Evolutionary conservation across 306 rosid genomes (phyloP).

Genomic region (Prunus mira): DNA sequence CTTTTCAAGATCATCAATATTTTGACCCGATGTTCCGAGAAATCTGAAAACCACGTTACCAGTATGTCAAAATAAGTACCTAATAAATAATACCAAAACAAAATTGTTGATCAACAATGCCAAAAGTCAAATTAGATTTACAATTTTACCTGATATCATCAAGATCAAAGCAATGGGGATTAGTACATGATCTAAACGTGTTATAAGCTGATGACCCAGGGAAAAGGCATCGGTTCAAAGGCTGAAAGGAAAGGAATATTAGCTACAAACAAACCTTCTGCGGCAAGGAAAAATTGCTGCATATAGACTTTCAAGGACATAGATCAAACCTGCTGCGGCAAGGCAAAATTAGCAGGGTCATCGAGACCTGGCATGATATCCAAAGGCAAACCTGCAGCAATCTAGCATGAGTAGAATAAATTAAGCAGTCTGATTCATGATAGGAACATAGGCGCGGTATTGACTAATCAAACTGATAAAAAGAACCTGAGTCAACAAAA

Average conservation of each 20-base stretch:
- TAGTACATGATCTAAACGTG: constrained; percentile 89
- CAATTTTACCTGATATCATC: constrained; percentile 63
- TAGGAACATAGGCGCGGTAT: not conserved
- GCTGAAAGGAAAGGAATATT: constrained; percentile 51
- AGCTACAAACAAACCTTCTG: constrained; percentile 32
- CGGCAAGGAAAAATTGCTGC: not conserved
- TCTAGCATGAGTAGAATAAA: constrained; percentile 41
- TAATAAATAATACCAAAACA: constrained; percentile 16
- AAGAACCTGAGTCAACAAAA: constrained; percentile 81
- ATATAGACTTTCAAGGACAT: constrained; percentile 20
- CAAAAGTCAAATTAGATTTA: constrained; percentile 4
- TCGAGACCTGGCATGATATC: constrained; percentile 95
- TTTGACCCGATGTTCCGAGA: constrained; percentile 95
- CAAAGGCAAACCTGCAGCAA: constrained; percentile 72
- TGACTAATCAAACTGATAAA: constrained; percentile 19
- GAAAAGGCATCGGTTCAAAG: constrained; percentile 85
- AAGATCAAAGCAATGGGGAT: constrained; percentile 89
- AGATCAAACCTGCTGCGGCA: constrained; percentile 86
- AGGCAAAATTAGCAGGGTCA: constrained; percentile 84
- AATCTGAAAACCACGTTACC: constrained; percentile 52
- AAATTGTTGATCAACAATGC: constrained; percentile 13
- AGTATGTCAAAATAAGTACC: constrained; percentile 15
- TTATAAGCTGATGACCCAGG: constrained; percentile 85
- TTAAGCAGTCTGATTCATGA: constrained; percentile 28
- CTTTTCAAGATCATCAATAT: constrained; percentile 82